Conservation (phyloP, 2,329 filamentous ascomycete genomes). For the Knufia petricola region DNA sequence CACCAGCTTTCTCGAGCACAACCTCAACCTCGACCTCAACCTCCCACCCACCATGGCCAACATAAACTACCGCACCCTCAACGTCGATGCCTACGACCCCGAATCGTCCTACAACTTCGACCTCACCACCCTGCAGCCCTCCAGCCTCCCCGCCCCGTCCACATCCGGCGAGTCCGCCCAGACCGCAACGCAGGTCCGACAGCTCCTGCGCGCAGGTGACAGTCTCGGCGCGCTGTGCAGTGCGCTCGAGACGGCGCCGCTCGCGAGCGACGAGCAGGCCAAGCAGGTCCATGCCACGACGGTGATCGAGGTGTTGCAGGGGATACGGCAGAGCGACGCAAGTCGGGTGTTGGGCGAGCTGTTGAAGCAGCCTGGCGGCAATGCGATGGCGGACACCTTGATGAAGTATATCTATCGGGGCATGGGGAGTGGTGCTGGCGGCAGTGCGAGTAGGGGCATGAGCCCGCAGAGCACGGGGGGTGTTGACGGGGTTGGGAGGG, state of each 20-base stretch:
- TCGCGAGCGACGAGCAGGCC: constrained; percentile 46
- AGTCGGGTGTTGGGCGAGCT: constrained; percentile 74
- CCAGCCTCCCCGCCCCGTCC: constrained; percentile 57
- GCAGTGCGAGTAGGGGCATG: constrained; percentile 14
- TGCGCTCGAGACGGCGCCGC: constrained; percentile 72
- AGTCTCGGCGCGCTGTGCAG: constrained; percentile 75
- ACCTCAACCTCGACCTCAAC: no score
- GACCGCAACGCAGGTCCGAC: constrained; percentile 70
- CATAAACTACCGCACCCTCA: constrained; percentile 74
- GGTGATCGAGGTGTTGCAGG: constrained; percentile 86
- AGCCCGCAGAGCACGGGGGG: constrained; percentile 63
- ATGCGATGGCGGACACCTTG: constrained; percentile 78
- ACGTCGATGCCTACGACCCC: constrained; percentile 83
- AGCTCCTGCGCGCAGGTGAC: constrained; percentile 79
- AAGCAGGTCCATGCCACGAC: constrained; percentile 80
- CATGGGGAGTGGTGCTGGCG: constrained; percentile 18
- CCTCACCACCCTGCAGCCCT: constrained; percentile 68
- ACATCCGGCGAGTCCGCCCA: constrained; percentile 69
- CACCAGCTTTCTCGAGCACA: neutral
- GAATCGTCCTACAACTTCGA: constrained; percentile 91
- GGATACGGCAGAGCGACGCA: constrained; percentile 95
- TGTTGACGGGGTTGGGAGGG: constrained; percentile 9
- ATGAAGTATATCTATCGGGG: constrained; percentile 84
- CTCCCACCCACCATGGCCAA: constrained; percentile 31
- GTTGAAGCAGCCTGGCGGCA: constrained; percentile 66